A percentile compares a stretch with the other conserved stretches of the same genome.
Evolutionary conservation across 805 yeast species (phyloP).

Genomic region (Wickerhamiella australiensis): DNA sequence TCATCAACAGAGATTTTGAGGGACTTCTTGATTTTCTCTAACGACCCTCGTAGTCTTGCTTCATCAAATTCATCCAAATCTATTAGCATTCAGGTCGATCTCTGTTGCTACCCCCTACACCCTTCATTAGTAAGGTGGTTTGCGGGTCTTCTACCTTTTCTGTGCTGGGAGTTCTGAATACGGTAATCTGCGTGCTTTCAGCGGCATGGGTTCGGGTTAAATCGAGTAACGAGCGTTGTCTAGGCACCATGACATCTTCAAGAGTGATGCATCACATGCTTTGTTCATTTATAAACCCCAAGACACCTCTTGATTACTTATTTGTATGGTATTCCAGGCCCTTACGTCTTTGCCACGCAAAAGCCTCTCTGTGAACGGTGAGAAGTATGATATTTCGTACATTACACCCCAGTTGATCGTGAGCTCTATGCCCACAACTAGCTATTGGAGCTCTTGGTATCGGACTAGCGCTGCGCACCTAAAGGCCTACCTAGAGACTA

Average conservation of each 20-base stretch:
- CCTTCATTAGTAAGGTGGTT: not conserved
- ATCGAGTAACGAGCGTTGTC: too few relatives aligned
- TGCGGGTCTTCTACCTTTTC: not conserved
- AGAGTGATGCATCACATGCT: not conserved
- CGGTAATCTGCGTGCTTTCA: too few relatives aligned
- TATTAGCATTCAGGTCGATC: slow-evolving; percentile 1
- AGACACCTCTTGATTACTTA: not conserved
- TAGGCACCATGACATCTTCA: not conserved
- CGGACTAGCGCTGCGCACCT: slow-evolving; percentile 44
- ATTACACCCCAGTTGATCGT: slow-evolving; percentile 55
- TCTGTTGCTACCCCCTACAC: too few relatives aligned
- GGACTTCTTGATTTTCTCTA: not conserved
- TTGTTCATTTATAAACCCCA: not conserved
- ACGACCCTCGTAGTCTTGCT: not conserved
- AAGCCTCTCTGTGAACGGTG: slow-evolving; percentile 21
- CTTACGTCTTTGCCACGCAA: slow-evolving; percentile 25
- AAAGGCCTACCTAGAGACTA: slow-evolving; percentile 34
- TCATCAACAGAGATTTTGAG: slow-evolving; percentile 73
- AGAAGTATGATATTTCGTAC: slow-evolving; percentile 50
- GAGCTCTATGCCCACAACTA: slow-evolving; percentile 59
- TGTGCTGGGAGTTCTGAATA: too few relatives aligned
- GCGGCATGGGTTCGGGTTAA: too few relatives aligned
- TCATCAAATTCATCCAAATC: not conserved
- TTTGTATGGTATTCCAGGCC: not conserved
- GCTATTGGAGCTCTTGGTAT: slow-evolving; percentile 34